Base-by-base conservation (phyloP, 352 stramenopile species). In the Aphanomyces cochlioides region DNA sequence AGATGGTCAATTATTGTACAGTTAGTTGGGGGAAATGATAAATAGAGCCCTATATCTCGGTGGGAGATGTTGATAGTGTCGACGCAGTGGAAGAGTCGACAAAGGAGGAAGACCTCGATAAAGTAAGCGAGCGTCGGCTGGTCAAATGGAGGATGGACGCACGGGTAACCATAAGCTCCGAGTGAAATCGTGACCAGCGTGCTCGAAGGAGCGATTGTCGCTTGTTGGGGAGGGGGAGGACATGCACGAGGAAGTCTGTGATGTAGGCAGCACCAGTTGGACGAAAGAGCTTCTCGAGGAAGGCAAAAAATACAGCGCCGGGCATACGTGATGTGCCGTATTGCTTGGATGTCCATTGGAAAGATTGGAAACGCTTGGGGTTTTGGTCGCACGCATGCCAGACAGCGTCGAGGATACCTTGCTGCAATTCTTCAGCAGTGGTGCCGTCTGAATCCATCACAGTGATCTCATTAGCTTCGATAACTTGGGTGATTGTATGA, bases 361-460 rank as follows among this genome's bases (percentile, higher is more conserved):
- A 95, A 37, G 90, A 77, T 47, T 90, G 79, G 69, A 95, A 95
- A 17, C 90, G 72, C 71, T 83, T 92, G 5, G 87, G 87, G 48
- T 95, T 93, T 68, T 95, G 85, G 58, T 91, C 75, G 61, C 85
- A 93, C 67, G 92, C 85, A 66, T 92, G 82, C 87, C 87, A 95
- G 4, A 95, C 85, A 4, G 85, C 87, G 71, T 91, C 83, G 7
- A 95, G 69, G 28, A 95, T 89, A 3, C 84, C 81, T 7, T 79
- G 73, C 69, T 93, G 92, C 34, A 95, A 77, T 17, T 78, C 75
- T 47, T 95, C 85, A 15, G 84, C 85, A 28, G 80, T 68, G 56
- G 84, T 71, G 28, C 87, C 78, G 73, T 93, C 84, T 58, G 90
- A 91, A 0, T 63, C 53, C 21, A 79, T 37, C 3, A 94, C 59